Evolutionary conservation across 768 basidiomycete species (phyloP), one percentile per base, ranked within the genome.

Genomic region (Fibroporia radiculosa): DNA sequence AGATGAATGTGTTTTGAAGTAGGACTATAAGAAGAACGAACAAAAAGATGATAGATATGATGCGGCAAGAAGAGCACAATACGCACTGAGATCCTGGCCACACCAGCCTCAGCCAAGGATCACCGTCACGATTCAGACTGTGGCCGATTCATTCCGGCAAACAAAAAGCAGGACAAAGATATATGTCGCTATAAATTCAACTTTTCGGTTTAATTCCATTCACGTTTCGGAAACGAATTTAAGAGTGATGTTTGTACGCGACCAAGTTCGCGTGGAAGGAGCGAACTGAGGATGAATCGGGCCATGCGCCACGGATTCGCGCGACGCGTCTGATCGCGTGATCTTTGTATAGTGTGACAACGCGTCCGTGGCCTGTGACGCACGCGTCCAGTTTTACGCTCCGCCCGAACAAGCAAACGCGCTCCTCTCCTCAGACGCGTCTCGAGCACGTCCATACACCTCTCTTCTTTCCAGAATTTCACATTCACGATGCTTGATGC

Each of bases 401-500:
- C 22, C 43, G 43, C 43, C 18, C 22, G n/a, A 31, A 43, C 12
- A 31, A 18, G 24, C 20, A 16, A 31, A 31, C 41, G 43, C 42
- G 48, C 42, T 28, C 39, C 16, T 36, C 39, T 37, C 35, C 54
- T 24, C 35, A 32, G 22, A 64, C 58, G 49, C 24, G 45, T n/a
- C 36, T 28, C 38, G 12, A 44, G 44, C 48, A 27, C 46, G 23
- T 7, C 8, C 34, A 35, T 18, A n/a, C 34, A 33, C 29, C 32
- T 56, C 46, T 34, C 43, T 25, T 24, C n/a, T n/a, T n/a, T n/a
- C n/a, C n/a, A n/a, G n/a, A n/a, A n/a, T n/a, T n/a, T n/a, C n/a
- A n/a, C n/a, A 25, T 23, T 44, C 52, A 56, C 44, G 49, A 90
- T 91, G 88, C 74, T 91, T 45, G 95, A 97, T 83, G 95, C 95